These are phyloP conservation scores for Cydonia oblonga DNA, from an alignment of 331 rosid species.

Conservation along the genomic window DNA sequence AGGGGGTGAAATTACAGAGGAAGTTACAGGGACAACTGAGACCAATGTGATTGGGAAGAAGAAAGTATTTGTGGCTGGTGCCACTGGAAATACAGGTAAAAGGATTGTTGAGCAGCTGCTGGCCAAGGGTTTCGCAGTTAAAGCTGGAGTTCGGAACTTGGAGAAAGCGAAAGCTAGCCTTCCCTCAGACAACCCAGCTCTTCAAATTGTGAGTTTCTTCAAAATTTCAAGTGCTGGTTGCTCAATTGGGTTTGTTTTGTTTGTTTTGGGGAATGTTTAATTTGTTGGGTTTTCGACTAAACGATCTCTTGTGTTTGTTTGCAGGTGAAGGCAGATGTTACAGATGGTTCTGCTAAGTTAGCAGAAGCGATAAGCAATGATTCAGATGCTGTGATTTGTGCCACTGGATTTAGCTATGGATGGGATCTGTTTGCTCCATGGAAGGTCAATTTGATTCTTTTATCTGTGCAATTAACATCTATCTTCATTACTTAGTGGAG, in stretches of 20 bases:
- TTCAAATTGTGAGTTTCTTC: slow-evolving; percentile 57
- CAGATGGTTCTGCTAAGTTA: slow-evolving; percentile 73
- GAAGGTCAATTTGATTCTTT: slow-evolving; percentile 50
- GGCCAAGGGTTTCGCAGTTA: slow-evolving; percentile 72
- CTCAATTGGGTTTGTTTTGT: neutral
- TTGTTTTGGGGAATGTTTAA: neutral
- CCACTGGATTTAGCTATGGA: slow-evolving; percentile 76
- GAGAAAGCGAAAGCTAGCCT: slow-evolving; percentile 58
- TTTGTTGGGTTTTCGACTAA: neutral
- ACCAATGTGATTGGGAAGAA: slow-evolving; percentile 29
- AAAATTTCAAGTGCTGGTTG: neutral
- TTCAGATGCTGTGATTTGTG: slow-evolving; percentile 82
- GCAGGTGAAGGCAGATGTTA: slow-evolving; percentile 84
- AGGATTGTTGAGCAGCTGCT: slow-evolving; percentile 80
- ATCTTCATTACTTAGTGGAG: neutral
- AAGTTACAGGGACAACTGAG: slow-evolving; percentile 17
- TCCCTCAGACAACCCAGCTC: slow-evolving; percentile 45
- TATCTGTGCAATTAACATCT: neutral
- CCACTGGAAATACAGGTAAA: slow-evolving; percentile 84
- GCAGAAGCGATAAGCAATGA: slow-evolving; percentile 71
- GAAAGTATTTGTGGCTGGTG: slow-evolving; percentile 89
- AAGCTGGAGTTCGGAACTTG: slow-evolving; percentile 84
- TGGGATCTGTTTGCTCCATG: slow-evolving; percentile 93
- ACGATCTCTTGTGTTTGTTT: neutral
- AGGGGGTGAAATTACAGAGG: slow-evolving; percentile 47